A percentile compares a stretch with the other conserved stretches of the same genome.
phyloP scores from a whole-genome alignment of 495 filamentous ascomycete genomes.

The Penicillium lagena region DNA sequence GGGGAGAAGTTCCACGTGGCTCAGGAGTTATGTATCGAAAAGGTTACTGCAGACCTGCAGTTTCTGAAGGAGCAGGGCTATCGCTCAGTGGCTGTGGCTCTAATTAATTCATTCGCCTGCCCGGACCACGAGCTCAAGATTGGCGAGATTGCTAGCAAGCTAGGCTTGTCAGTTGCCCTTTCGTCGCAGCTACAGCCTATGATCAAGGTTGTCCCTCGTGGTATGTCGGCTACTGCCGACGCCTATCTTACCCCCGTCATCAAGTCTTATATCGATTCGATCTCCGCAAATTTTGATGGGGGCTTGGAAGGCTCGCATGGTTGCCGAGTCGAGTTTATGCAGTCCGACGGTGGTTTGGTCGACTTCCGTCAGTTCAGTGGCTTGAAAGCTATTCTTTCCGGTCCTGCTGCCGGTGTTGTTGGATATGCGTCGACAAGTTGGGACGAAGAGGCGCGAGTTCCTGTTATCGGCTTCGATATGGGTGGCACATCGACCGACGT shows the following conservation, averaged over 20 bases:
- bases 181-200: constrained; percentile 64
- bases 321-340: constrained; percentile 34
- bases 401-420: constrained; percentile 60
- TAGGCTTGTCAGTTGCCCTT: constrained; percentile 41
- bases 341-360: constrained; percentile 41
- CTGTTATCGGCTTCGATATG: constrained; percentile 93
- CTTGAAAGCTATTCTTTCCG: constrained; percentile 42
- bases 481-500: constrained; percentile 86
- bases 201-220: constrained; percentile 60
- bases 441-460: constrained; percentile 69
- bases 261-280: constrained; percentile 78
- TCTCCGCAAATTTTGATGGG: constrained; percentile 49
- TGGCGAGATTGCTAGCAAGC: constrained; percentile 29
- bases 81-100: constrained; percentile 32
- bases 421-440: constrained; percentile 87
- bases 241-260: constrained; percentile 89
- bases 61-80: constrained; percentile 26
- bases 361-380: constrained; percentile 42
- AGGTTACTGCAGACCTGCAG: constrained; percentile 23
- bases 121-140: constrained; percentile 38
- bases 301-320: constrained; percentile 31
- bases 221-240: constrained; percentile 81
- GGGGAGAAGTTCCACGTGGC: constrained; percentile 37
- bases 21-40: constrained; percentile 11
- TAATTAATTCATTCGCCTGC: constrained; percentile 42